phyloP scores from a whole-genome alignment of 148 eudicot species.

The Amaranthus hypochondriacus region DNA sequence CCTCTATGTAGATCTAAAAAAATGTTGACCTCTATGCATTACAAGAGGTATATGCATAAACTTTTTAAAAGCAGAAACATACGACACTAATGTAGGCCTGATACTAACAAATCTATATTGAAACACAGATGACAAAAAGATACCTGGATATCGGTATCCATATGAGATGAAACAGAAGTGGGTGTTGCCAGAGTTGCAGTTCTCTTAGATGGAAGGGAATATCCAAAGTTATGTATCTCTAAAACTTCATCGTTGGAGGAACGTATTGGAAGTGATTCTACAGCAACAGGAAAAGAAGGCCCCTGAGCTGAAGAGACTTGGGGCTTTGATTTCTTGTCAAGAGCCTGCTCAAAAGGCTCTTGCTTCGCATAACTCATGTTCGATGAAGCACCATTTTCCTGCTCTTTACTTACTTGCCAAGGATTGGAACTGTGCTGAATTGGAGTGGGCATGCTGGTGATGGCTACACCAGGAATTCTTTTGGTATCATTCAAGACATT shows the following conservation, averaged over 20 bases:
- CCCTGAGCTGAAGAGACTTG: conserved; percentile 38
- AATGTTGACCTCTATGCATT: too few species aligned
- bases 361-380: conserved; percentile 53
- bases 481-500: conserved; percentile 39
- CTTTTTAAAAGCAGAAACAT: not conserved
- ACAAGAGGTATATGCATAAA: too few species aligned
- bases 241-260: conserved; percentile 38
- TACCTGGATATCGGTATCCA: conserved; percentile 49
- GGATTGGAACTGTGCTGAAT: conserved; percentile 41
- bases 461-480: conserved; percentile 38
- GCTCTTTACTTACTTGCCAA: conserved; percentile 52
- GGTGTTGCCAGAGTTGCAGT: conserved; percentile 26
- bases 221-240: conserved; percentile 54
- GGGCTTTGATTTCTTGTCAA: conserved; percentile 49
- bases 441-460: conserved; percentile 34
- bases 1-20: not conserved
- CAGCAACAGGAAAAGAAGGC: conserved; percentile 33
- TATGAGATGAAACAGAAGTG: conserved; percentile 33
- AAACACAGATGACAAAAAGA: conserved; percentile 5
- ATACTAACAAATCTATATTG: not conserved
- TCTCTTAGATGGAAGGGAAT: conserved; percentile 32
- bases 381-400: conserved; percentile 37
- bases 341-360: conserved; percentile 56
- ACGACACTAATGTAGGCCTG: not conserved
- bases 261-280: conserved; percentile 33